Base-by-base conservation (phyloP, 768 basidiomycete species). In the Boletus sensibilis region DNA sequence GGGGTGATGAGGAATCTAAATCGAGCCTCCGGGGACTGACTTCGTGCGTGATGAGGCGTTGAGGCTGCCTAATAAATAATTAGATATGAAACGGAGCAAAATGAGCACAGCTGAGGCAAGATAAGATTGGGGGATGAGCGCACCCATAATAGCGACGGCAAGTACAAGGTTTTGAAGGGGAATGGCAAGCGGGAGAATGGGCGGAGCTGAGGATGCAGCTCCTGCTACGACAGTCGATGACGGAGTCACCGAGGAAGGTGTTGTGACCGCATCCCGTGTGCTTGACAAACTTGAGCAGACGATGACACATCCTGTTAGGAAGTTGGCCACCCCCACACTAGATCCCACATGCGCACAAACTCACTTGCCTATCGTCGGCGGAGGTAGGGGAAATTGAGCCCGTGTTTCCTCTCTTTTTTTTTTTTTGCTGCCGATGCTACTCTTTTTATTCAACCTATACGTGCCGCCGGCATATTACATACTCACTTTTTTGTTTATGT, bases 141-240 rank as follows among this genome's bases (percentile, higher is more conserved):
- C 41, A 80, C 79, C 74, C 75, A 58, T 79, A 87, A 64, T 83
- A 88, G 56, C 82, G 79, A 51, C 78, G 81, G 64, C 86, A 89
- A 14, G 39, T 50, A 55, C 81, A 79, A 34, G 72, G 74, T 12
- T 62, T 64, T 54, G 63, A 59, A 9, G 63, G 56, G 18, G 72
- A 64, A 14, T 63, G 65, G 67, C 86, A 88, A 41, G 69, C 50
- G 11, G 65, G 16, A 16, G 82, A 81, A 62, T 90, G 88, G 0
- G 67, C 63, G 25, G 59, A 49, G 68, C 85, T 86, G 62, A 78
- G 56, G 52, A 57, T 66, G 69, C 88, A 90, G 31, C 53, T 33
- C 10, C 46, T 34, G 35, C 66, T 63, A n/a, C 43, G 55, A 66
- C 88, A 90, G 72, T 90, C 88, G 72, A 79, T 50, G 65, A 72